A percentile compares a stretch with the other conserved stretches of the same genome.
These are phyloP conservation scores for Cercospora zeae-maydis DNA, from an alignment of 2,329 filamentous ascomycete species.

Conservation along the genomic window DNA sequence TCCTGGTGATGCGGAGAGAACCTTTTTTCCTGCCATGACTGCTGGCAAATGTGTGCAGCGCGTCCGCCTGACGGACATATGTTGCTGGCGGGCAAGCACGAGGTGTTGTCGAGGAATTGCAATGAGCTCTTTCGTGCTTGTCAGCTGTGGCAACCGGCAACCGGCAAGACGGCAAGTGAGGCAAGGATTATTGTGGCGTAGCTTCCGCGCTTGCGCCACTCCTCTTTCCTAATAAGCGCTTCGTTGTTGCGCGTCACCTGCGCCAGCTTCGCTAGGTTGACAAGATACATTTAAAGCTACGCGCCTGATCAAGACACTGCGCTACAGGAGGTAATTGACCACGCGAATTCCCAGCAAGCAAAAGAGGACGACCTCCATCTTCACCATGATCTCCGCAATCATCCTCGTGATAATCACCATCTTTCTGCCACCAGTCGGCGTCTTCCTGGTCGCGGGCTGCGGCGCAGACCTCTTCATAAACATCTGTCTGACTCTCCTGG, in stretches of 20 bases:
- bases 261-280: background rate
- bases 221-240: background rate
- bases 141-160: background rate
- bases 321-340: background rate
- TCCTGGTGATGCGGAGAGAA: background rate
- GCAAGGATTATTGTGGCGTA: background rate
- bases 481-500: conserved; percentile 47
- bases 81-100: background rate
- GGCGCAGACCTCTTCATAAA: conserved; percentile 47
- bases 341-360: background rate
- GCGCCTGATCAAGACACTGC: background rate
- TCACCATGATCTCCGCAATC: conserved; percentile 33
- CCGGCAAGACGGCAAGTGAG: background rate
- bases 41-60: background rate
- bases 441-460: conserved; percentile 49
- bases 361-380: background rate
- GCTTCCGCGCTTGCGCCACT: background rate
- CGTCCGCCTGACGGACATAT: background rate
- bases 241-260: background rate
- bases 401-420: conserved; percentile 47
- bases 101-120: background rate
- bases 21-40: background rate
- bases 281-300: background rate
- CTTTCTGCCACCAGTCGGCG: conserved; percentile 43
- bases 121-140: background rate